Evolutionary conservation across 1,284 basidiomycete genomes (phyloP), one percentile per base, ranked within the genome.

Genomic region (Termitomyces sp.): DNA sequence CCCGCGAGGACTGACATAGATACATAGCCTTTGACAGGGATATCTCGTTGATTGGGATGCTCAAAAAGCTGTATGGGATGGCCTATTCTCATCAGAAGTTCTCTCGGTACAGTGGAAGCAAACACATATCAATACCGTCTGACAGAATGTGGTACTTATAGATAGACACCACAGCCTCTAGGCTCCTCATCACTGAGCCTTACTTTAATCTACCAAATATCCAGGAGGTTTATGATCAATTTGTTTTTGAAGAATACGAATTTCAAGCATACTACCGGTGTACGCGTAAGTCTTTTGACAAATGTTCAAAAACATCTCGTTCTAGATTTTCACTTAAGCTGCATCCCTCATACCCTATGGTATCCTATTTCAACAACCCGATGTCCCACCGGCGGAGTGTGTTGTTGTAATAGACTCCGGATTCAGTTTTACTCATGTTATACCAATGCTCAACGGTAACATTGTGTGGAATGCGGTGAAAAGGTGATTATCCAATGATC

Each of bases 231-330:
- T 94, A 94, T 61, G 95, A 98, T 68, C 89, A 97, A 71, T 89
- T 98, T 67, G 76, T 96, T 0, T 97, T 97, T 64, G 95, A 98
- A 66, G 94, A 97, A 70, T 98, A 95, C 73, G 94, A 95, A 64
- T 97, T 96, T 66, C 75, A 79, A 43, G 86, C 90, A 45, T 92
- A 92, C 68, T 81, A 84, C 69, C 81, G 94, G 34, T 86, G 83
- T 65, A 84, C 91, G 50, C 86, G 92, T 94, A 71, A 68, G 88
- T 77, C 8, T 58, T 24, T 58, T 58, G 54, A 57, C 51, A 55
- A 63, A 47, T 62, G 41, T n/a, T 12, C 26, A 26, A 15, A 28
- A 17, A 45, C 39, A 43, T 42, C 12, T 46, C 36, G 17, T 26
- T 12, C 8, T 31, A 6, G 15, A 36, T 52, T 44, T 31, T 39